Evolutionary conservation across 768 basidiomycete species (phyloP).

Genomic region (Pisolithus tinctorius): DNA sequence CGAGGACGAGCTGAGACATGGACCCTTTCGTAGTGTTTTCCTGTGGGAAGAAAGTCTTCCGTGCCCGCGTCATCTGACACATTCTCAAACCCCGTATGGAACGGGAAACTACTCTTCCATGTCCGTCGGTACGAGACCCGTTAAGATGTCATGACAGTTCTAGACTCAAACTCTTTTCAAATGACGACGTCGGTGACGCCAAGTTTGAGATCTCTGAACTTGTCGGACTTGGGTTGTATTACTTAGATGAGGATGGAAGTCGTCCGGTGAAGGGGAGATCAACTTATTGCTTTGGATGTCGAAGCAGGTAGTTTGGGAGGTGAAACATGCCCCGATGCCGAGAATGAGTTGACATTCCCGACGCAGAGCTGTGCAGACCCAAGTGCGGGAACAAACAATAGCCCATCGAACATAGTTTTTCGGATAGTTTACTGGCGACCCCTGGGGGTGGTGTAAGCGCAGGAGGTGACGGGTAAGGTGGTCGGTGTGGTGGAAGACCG

Average conservation of each 20-base stretch:
- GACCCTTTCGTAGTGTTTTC: constrained; percentile 95
- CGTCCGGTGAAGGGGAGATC: constrained; percentile 66
- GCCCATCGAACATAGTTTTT: constrained; percentile 36
- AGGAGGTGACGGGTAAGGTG: constrained; percentile 27
- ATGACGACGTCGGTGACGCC: constrained; percentile 84
- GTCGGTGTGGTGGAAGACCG: not conserved
- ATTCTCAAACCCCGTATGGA: constrained; percentile 81
- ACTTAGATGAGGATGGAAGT: constrained; percentile 29
- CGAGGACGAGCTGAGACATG: constrained; percentile 89
- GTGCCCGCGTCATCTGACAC: constrained; percentile 84
- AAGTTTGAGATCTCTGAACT: constrained; percentile 67
- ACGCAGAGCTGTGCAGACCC: constrained; percentile 73
- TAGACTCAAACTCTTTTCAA: constrained; percentile 86
- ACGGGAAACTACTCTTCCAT: constrained; percentile 94
- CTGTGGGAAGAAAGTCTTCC: constrained; percentile 95
- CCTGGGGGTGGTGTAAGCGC: constrained; percentile 16
- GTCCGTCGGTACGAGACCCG: constrained; percentile 79
- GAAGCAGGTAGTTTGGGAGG: constrained; percentile 65
- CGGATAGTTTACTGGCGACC: constrained; percentile 48
- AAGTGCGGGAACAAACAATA: constrained; percentile 63
- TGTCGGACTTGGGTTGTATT: constrained; percentile 43
- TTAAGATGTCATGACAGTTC: constrained; percentile 72
- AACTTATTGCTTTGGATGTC: constrained; percentile 53
- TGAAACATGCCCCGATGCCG: constrained; percentile 59
- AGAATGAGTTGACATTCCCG: constrained; percentile 76